A percentile compares a stretch with the other conserved stretches of the same genome.
These are phyloP conservation scores for Fusarium virguliforme DNA, from an alignment of 2,329 filamentous ascomycete species.

Conservation along the genomic window DNA sequence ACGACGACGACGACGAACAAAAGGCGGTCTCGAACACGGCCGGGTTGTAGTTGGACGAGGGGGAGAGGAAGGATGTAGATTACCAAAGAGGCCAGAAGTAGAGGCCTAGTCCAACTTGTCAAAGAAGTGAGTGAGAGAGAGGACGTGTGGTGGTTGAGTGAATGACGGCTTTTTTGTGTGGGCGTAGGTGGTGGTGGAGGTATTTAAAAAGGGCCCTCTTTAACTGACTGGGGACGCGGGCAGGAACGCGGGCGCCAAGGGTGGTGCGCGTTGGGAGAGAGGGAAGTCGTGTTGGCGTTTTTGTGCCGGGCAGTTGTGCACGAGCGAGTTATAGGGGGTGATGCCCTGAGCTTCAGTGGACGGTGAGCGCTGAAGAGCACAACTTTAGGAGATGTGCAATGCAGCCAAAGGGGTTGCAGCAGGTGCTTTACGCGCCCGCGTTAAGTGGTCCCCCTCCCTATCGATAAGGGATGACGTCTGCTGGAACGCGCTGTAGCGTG, in stretches of 20 bases:
- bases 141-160: conserved; percentile 5
- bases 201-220: conserved; percentile 45
- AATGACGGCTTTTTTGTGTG: conserved; percentile 36
- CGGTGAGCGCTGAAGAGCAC: neutral
- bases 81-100: conserved; percentile 27
- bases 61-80: neutral
- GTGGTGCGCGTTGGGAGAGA: conserved; percentile 12
- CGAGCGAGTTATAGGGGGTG: conserved; percentile 15
- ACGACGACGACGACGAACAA: conserved; percentile 18
- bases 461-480: conserved; percentile 41
- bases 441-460: conserved; percentile 37
- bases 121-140: conserved; percentile 24
- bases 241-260: conserved; percentile 31
- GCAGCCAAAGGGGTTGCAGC: neutral
- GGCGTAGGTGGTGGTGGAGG: conserved; percentile 41
- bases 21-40: conserved; percentile 38
- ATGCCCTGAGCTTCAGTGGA: conserved; percentile 20
- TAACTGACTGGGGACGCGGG: neutral
- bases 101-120: conserved; percentile 20
- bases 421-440: conserved; percentile 45
- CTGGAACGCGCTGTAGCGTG: conserved; percentile 36
- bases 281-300: conserved; percentile 35
- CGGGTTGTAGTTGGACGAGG: conserved; percentile 9
- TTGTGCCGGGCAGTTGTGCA: conserved; percentile 31
- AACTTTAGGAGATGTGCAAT: conserved; percentile 26